Conservation (phyloP, 163 green algal genomes). For the Coccomyxa subellipsoidea region DNA sequence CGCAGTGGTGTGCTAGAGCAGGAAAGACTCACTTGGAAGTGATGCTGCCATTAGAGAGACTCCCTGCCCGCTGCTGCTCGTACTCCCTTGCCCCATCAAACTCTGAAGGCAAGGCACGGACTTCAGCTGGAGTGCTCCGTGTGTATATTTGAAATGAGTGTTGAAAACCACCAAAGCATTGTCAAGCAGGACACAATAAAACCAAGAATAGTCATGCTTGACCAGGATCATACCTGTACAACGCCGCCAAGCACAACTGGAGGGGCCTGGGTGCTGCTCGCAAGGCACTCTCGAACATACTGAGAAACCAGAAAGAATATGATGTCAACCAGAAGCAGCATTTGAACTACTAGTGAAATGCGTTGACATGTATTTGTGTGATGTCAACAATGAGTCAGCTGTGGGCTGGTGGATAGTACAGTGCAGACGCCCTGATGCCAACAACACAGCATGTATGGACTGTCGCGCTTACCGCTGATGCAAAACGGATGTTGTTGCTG, state of each 20-base stretch:
- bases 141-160: no score
- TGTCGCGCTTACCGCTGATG: neutral
- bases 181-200: no score
- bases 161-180: no score
- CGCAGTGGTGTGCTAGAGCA: neutral
- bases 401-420: neutral
- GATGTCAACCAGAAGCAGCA: no score
- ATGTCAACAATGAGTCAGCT: no score
- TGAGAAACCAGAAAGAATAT: no score
- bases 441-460: neutral
- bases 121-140: no score
- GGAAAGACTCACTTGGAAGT: slow-evolving; percentile 9
- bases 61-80: neutral
- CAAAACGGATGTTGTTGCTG: slow-evolving; percentile 9
- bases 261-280: neutral
- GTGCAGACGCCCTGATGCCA: no score
- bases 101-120: neutral
- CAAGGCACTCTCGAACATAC: slow-evolving; percentile 21
- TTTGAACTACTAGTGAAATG: no score
- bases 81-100: neutral
- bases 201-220: no score
- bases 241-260: slow-evolving; percentile 23
- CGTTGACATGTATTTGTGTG: no score
- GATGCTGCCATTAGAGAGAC: slow-evolving; percentile 22
- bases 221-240: slow-evolving; percentile 12